These are phyloP conservation scores for Sclerotinia trifoliorum DNA, from an alignment of 2,329 filamentous ascomycete species.

Conservation along the genomic window DNA sequence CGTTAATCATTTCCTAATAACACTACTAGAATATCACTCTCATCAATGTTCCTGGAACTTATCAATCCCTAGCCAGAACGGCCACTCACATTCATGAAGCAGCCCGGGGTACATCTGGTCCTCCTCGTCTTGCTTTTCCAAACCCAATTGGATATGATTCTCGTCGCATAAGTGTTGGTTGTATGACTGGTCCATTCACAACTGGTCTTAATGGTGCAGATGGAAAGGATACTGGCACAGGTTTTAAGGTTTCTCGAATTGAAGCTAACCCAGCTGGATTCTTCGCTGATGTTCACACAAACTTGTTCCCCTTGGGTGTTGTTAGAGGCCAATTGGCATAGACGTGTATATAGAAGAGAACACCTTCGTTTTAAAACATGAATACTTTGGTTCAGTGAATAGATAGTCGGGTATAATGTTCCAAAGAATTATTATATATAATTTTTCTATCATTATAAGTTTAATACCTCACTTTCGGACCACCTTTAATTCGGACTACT, in stretches of 20 bases:
- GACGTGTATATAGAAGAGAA: neutral
- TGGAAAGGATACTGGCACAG: constrained; percentile 46
- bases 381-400: neutral
- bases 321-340: constrained; percentile 47
- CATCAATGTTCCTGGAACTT: constrained; percentile 46
- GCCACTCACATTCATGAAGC: constrained; percentile 53
- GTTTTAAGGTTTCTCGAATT: constrained; percentile 48
- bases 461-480: too few relatives aligned
- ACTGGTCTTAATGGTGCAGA: constrained; percentile 44
- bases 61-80: constrained; percentile 47
- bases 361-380: too few relatives aligned
- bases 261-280: constrained; percentile 49
- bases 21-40: constrained; percentile 48
- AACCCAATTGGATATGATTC: constrained; percentile 44
- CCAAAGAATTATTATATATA: too few relatives aligned
- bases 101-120: constrained; percentile 45
- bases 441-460: neutral
- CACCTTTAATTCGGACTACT: too few relatives aligned
- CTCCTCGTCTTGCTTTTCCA: constrained; percentile 48
- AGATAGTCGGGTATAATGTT: too few relatives aligned
- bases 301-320: constrained; percentile 45
- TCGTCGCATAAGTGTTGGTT: constrained; percentile 36
- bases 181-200: constrained; percentile 44
- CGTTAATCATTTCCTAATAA: neutral
- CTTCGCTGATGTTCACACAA: constrained; percentile 51